Conservation (phyloP, 192 early-diverging fungal genomes). For the Coemansia sp. region DNA sequence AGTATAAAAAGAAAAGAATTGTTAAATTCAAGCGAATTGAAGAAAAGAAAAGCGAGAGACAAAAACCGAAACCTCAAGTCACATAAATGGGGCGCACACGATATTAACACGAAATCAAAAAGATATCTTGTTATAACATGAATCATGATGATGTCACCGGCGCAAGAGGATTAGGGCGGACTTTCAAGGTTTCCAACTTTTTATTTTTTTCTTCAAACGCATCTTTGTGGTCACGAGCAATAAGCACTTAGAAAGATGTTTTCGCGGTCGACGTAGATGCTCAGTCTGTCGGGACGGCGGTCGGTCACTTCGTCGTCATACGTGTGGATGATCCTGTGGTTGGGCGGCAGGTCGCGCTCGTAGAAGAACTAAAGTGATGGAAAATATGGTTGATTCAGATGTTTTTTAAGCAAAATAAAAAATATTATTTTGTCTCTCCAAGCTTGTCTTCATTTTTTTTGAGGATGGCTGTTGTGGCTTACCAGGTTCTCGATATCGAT, state of each 20-base stretch:
- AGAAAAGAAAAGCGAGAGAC: too few relatives aligned
- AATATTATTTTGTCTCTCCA: too few relatives aligned
- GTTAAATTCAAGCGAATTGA: too few relatives aligned
- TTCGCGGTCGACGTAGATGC: constrained; percentile 48
- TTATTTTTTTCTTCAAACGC: too few relatives aligned
- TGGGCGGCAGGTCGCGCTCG: constrained; percentile 39
- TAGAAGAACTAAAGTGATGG: constrained; percentile 4
- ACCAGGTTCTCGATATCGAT: constrained; percentile 31
- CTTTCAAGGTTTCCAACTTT: not conserved
- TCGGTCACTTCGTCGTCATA: constrained; percentile 35
- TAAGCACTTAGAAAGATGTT: constrained; percentile 43
- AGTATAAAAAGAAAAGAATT: too few relatives aligned
- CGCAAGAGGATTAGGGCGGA: too few relatives aligned
- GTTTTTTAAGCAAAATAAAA: too few relatives aligned
- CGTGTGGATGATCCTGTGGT: constrained; percentile 44
- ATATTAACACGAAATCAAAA: too few relatives aligned
- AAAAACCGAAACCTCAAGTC: too few relatives aligned
- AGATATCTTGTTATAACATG: too few relatives aligned
- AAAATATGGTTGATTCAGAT: not conserved
- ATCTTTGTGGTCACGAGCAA: constrained; percentile 23
- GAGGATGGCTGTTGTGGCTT: not conserved
- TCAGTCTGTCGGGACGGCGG: constrained; percentile 28
- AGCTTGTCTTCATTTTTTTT: too few relatives aligned
- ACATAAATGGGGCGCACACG: too few relatives aligned
- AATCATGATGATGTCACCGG: constrained; percentile 4